phyloP scores from a whole-genome alignment of 768 basidiomycete genomes.

The Clitopilus passeckerianus region DNA sequence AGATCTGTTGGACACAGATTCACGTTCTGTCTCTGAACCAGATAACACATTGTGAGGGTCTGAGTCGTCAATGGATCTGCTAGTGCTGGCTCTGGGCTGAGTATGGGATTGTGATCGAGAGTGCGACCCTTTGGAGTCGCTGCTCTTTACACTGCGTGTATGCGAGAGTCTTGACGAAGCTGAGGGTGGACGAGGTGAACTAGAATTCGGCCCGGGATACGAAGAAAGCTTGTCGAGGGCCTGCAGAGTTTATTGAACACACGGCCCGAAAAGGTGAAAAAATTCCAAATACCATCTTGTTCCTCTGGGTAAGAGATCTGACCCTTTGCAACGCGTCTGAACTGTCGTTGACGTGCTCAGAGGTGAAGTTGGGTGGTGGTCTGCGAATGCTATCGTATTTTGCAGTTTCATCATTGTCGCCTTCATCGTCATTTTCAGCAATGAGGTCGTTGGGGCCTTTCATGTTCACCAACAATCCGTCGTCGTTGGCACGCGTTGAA shows the following conservation, averaged over 20 bases:
- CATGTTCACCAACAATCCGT: background rate
- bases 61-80: background rate
- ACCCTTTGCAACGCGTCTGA: conserved; percentile 60
- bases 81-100: conserved; percentile 6
- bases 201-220: conserved; percentile 50
- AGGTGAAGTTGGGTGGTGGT: conserved; percentile 11
- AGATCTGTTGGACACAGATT: conserved; percentile 25
- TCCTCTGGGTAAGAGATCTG: conserved; percentile 65
- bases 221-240: conserved; percentile 66
- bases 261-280: conserved; percentile 7
- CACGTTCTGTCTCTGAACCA: conserved; percentile 82
- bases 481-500: background rate
- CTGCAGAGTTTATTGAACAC: conserved; percentile 25
- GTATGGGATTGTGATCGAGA: conserved; percentile 19
- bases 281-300: conserved; percentile 55
- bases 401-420: conserved; percentile 42
- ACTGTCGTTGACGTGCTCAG: conserved; percentile 40
- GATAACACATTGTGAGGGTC: conserved; percentile 38
- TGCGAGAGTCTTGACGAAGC: background rate
- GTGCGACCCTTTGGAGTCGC: conserved; percentile 8
- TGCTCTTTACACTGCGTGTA: background rate
- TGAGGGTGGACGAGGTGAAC: conserved; percentile 35
- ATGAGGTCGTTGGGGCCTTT: background rate
- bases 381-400: conserved; percentile 24
- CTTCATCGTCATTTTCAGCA: conserved; percentile 47